Evolutionary conservation across 2,329 filamentous ascomycete species (phyloP).

Genomic region (Geosmithia flava): DNA sequence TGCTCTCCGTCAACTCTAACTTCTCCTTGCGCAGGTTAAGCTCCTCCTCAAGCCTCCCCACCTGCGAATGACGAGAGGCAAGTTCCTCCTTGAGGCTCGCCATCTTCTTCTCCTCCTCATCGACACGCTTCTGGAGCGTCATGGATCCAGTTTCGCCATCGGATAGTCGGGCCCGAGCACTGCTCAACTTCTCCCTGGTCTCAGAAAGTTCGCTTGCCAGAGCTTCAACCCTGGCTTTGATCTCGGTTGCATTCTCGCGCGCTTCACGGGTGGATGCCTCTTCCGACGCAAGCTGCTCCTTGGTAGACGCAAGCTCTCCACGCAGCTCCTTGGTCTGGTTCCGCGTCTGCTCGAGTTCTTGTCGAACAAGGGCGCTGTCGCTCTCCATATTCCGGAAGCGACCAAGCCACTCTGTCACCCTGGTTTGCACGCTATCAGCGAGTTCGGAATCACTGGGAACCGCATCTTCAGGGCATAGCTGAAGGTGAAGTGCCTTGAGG

Average conservation of each 20-base stretch:
- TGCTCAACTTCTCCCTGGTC: constrained; percentile 55
- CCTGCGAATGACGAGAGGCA: constrained; percentile 61
- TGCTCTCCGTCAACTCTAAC: constrained; percentile 38
- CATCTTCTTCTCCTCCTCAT: constrained; percentile 63
- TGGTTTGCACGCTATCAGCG: constrained; percentile 44
- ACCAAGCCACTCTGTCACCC: constrained; percentile 45
- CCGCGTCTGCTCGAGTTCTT: constrained; percentile 50
- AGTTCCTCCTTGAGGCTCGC: constrained; percentile 57
- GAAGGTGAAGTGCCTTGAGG: constrained; percentile 45
- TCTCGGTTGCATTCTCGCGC: constrained; percentile 38
- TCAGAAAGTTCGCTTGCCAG: constrained; percentile 47
- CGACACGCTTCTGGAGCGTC: constrained; percentile 59
- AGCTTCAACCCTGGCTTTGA: constrained; percentile 39
- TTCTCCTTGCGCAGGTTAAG: constrained; percentile 57
- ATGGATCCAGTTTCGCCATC: constrained; percentile 79
- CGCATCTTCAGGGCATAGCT: constrained; percentile 39
- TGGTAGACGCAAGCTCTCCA: constrained; percentile 40
- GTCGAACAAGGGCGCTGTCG: constrained; percentile 44
- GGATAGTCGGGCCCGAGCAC: constrained; percentile 58
- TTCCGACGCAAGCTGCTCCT: constrained; percentile 36
- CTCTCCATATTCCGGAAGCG: constrained; percentile 48
- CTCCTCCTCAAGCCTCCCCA: constrained; percentile 66
- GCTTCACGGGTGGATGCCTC: constrained; percentile 39
- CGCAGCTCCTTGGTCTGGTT: constrained; percentile 42
- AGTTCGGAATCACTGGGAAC: constrained; percentile 46